These are phyloP conservation scores for Trichophyton equinum DNA, from an alignment of 2,329 filamentous ascomycete genomes.

Conservation along the genomic window DNA sequence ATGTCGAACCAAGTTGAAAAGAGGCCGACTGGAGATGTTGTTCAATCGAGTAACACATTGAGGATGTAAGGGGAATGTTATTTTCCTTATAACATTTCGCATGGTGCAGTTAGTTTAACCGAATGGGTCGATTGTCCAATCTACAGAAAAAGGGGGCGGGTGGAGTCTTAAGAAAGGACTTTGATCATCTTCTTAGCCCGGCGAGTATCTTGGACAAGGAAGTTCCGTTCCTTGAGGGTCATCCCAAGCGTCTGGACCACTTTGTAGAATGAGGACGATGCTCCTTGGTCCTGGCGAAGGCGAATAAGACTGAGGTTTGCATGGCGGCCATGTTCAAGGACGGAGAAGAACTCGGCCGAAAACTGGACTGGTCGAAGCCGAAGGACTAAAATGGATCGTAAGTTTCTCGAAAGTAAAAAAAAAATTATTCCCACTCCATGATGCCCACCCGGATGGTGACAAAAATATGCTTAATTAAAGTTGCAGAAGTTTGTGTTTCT, in stretches of 20 bases:
- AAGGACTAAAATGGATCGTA: conserved; percentile 43
- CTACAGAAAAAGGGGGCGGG: not conserved
- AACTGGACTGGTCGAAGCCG: conserved; percentile 80
- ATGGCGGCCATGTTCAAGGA: conserved; percentile 71
- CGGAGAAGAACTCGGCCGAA: conserved; percentile 73
- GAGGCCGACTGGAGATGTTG: not conserved
- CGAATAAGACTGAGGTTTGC: conserved; percentile 67
- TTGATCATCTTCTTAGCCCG: conserved; percentile 57
- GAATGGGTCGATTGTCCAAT: not conserved
- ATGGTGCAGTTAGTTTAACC: not conserved
- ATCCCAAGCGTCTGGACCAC: conserved; percentile 65
- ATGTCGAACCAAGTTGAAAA: not conserved
- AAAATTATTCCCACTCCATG: not conserved
- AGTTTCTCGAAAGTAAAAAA: not conserved
- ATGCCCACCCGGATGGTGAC: not conserved
- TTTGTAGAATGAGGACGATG: conserved; percentile 74
- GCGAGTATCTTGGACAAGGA: conserved; percentile 56
- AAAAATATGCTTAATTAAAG: not conserved
- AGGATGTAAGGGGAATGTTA: too few species aligned
- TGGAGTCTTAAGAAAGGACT: conserved; percentile 17
- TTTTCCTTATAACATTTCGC: not conserved
- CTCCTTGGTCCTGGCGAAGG: conserved; percentile 83
- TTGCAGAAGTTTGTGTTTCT: not conserved
- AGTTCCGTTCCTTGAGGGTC: conserved; percentile 51
- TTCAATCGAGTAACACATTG: not conserved